These are phyloP conservation scores for Trichoderma oligosporum DNA, from an alignment of 2,329 filamentous ascomycete species.

Conservation along the genomic window DNA sequence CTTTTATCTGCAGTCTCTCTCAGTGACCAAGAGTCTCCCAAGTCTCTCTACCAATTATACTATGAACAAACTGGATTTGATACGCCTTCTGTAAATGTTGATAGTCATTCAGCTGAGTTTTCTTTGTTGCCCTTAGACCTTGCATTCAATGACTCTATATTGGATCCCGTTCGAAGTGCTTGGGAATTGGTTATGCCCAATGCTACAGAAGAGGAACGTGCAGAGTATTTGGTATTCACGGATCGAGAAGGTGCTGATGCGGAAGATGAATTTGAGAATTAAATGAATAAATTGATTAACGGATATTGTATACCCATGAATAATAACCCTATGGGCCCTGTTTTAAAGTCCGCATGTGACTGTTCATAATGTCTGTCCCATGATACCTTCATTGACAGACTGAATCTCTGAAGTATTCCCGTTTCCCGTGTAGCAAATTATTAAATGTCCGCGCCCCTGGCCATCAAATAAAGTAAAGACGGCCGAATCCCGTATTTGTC, in stretches of 20 bases:
- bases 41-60: constrained; percentile 48
- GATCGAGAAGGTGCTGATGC: constrained; percentile 63
- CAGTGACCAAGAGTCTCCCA: constrained; percentile 27
- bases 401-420: too few relatives aligned
- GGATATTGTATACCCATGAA: neutral
- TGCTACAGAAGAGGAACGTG: constrained; percentile 41
- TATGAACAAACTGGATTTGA: constrained; percentile 50
- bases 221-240: constrained; percentile 71
- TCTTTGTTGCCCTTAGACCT: constrained; percentile 60
- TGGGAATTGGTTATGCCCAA: constrained; percentile 64
- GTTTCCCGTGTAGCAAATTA: neutral
- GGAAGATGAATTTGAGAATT: constrained; percentile 49
- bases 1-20: constrained; percentile 37
- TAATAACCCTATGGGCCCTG: neutral
- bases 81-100: constrained; percentile 27
- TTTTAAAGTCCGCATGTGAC: neutral
- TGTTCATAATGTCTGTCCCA: neutral
- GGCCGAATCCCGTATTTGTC: neutral
- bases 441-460: too few relatives aligned
- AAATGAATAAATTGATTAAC: constrained; percentile 18
- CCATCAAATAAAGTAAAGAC: too few relatives aligned
- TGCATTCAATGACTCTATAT: constrained; percentile 66
- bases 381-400: neutral
- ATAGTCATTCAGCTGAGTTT: constrained; percentile 52
- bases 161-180: constrained; percentile 63